Base-by-base conservation (phyloP, 1,139 yeast genomes). In the Taphrina betulina region DNA sequence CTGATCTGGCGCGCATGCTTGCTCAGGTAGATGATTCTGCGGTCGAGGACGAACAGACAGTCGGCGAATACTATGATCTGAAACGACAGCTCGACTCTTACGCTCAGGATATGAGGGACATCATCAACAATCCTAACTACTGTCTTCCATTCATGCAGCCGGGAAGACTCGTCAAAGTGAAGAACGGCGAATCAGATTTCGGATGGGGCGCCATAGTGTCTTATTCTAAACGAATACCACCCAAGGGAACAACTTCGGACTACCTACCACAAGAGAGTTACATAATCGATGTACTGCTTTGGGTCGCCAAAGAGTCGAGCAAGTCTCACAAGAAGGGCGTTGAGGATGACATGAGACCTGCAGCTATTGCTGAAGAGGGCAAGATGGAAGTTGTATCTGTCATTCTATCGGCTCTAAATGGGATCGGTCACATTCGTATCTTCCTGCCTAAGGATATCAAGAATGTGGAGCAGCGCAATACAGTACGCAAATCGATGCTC, bases 201-300 rank as follows among this genome's bases (percentile, higher is more conserved):
- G 96, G 96, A 8, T 94, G 98, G 98, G 96, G 92, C 57, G 85
- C 87, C 69, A 92, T 90, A 19, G 82, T 87, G 5, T 79, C 82
- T 36, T 86, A 83, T 65, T 76, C 78, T 48, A 89, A 88, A 69
- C 78, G 97, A 69, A 72, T 72, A 24, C 78, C 60, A 4, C 63
- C 64, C 10, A 61, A 82, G 66, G 77, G 77, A 60, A 77, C 80
- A 10, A 10, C 29, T 65, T 76, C 60, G 23, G 57, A 61, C n/a
- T 62, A 44, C 24, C 57, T 61, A 33, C 63, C 65, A 62, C 96
- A 90, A 68, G 95, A 92, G 68, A 80, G 95, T 0, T 89, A 88
- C 67, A 75, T 92, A 60, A 94, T 89, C 10, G 87, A 83, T 61
- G 96, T 89, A 5, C 79, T 92, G 14, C 63, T 72, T 7, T 63